Percentiles rank a stretch among this genome's conserved stretches.
phyloP scores from a whole-genome alignment of 257 asterid species.

The Primulina eburnea region DNA sequence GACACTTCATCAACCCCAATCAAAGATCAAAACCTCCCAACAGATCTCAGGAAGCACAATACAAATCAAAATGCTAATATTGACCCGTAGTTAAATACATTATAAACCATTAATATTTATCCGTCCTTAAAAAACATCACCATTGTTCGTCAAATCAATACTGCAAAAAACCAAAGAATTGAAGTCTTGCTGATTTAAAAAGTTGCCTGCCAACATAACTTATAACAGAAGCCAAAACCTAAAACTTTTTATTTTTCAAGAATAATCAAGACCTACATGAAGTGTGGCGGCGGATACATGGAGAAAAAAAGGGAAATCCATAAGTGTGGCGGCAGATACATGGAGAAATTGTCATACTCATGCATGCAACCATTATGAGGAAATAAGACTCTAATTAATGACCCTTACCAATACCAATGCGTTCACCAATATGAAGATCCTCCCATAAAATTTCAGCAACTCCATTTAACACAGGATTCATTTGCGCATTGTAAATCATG shows the following conservation, averaged over 20 bases:
- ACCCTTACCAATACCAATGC: conserved; percentile 89
- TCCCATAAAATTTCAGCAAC: conserved; percentile 97
- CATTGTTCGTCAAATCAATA: neutral
- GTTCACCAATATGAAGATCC: conserved; percentile 94
- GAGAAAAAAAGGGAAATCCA: neutral
- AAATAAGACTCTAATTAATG: conserved; percentile 7
- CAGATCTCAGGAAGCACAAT: conserved; percentile 4
- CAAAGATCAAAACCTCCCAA: conserved; percentile 9
- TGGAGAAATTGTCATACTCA: neutral
- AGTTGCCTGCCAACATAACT: neutral
- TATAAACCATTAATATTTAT: neutral
- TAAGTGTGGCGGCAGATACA: neutral
- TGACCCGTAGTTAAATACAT: conserved; percentile 5
- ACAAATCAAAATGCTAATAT: conserved; percentile 7
- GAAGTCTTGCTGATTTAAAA: neutral
- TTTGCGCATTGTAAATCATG: conserved; percentile 43
- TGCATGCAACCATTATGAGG: conserved; percentile 12
- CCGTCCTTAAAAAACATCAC: neutral
- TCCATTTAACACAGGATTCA: conserved; percentile 59
- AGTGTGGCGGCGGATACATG: neutral
- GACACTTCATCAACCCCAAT: conserved; percentile 21
- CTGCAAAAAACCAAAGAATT: neutral
- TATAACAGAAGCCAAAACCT: neutral
- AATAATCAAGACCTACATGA: neutral
- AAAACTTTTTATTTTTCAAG: neutral